Evolutionary conservation across 768 basidiomycete species (phyloP).

Genomic region (Thelephora ganbajun): DNA sequence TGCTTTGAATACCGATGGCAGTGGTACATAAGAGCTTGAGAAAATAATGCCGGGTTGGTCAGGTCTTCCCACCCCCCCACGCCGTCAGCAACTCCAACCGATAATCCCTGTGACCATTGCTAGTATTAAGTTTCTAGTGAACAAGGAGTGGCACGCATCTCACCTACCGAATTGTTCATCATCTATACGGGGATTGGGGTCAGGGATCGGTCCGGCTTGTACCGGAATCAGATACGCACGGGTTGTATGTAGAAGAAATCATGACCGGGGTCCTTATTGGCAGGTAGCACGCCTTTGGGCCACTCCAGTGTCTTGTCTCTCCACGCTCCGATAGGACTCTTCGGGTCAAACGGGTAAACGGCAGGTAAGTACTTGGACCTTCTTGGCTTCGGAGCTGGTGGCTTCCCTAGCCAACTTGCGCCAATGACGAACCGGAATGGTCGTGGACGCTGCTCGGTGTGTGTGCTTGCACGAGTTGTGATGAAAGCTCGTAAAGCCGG

Average conservation of each 20-base stretch:
- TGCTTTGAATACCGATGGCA: conserved; percentile 56
- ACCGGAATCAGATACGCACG: conserved; percentile 26
- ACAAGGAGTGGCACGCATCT: conserved; percentile 6
- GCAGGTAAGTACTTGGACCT: conserved; percentile 12
- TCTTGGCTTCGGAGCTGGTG: conserved; percentile 22
- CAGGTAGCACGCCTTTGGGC: conserved; percentile 19
- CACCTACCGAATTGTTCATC: conserved; percentile 64
- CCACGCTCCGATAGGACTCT: conserved; percentile 54
- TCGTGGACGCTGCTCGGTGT: conserved; percentile 18
- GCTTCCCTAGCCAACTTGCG: conserved; percentile 68
- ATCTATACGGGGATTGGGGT: conserved; percentile 31
- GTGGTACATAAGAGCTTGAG: conserved; percentile 85
- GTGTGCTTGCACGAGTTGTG: neutral
- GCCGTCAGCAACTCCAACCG: conserved; percentile 82
- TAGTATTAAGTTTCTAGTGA: conserved; percentile 5
- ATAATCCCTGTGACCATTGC: conserved; percentile 38
- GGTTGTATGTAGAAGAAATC: conserved; percentile 59
- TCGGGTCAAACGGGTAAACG: conserved; percentile 36
- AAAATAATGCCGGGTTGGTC: conserved; percentile 80
- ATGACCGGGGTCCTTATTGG: conserved; percentile 33
- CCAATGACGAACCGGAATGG: conserved; percentile 68
- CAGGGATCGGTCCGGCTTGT: neutral
- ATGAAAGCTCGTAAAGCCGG: neutral
- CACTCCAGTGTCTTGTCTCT: conserved; percentile 45
- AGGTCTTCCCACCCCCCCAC: conserved; percentile 85